Conservation (phyloP, 1,284 basidiomycete genomes). For the Vanrija pseudolonga region DNA sequence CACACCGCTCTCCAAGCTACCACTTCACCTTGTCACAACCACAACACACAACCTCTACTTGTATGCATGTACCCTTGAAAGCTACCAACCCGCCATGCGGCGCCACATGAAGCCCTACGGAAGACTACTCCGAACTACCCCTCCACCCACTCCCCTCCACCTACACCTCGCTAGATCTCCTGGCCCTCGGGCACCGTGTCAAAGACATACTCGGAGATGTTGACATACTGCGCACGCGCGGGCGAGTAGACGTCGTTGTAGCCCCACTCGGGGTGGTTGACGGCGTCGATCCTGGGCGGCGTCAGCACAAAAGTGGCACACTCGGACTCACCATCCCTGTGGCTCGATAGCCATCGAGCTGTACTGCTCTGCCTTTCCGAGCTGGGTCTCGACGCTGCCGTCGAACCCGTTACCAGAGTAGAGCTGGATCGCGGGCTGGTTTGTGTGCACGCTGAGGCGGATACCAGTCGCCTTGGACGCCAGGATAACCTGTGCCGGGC, state of each 20-base stretch:
- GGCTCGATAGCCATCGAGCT: constrained; percentile 38
- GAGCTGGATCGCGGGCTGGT: constrained; percentile 31
- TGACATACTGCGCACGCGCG: constrained; percentile 17
- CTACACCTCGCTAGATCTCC: background rate
- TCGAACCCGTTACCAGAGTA: constrained; percentile 24
- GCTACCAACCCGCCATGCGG: no score
- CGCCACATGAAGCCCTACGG: no score
- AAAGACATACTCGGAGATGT: constrained; percentile 30
- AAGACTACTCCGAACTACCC: no score
- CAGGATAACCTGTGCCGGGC: constrained; percentile 17
- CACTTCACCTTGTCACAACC: no score
- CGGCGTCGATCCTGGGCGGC: constrained; percentile 20
- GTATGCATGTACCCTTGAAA: no score
- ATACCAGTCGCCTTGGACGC: constrained; percentile 25
- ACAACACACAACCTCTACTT: no score
- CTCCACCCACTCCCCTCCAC: no score
- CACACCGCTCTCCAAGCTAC: no score
- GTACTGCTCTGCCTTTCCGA: constrained; percentile 21
- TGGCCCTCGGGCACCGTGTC: constrained; percentile 6
- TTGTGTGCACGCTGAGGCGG: constrained; percentile 27
- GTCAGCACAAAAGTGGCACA: background rate
- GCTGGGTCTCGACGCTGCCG: constrained; percentile 14
- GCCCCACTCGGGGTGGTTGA: constrained; percentile 35
- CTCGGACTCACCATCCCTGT: constrained; percentile 17
- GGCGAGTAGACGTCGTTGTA: constrained; percentile 27